These are phyloP conservation scores for Diaporthe sp. DNA, from an alignment of 2,329 filamentous ascomycete genomes.

Conservation along the genomic window DNA sequence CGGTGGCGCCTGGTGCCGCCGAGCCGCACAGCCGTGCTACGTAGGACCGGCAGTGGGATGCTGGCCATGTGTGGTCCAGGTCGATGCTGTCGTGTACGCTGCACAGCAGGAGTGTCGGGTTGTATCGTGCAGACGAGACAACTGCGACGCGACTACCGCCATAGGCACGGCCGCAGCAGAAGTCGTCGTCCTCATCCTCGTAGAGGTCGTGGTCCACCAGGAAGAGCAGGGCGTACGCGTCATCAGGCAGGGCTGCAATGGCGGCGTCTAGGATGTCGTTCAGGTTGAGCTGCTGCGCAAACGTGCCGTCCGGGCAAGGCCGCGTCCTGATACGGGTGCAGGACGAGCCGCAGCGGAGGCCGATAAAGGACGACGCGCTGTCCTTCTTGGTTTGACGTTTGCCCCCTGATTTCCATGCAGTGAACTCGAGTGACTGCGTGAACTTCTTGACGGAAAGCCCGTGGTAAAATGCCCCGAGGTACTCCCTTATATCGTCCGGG, in stretches of 20 bases:
- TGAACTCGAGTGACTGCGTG: slow-evolving; percentile 58
- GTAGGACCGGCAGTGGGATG: slow-evolving; percentile 70
- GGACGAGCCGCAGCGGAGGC: slow-evolving; percentile 53
- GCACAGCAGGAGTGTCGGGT: slow-evolving; percentile 58
- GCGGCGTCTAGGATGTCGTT: slow-evolving; percentile 72
- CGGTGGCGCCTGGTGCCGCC: not conserved
- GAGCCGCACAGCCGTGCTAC: slow-evolving; percentile 56
- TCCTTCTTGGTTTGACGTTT: slow-evolving; percentile 32
- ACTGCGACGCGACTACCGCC: slow-evolving; percentile 73
- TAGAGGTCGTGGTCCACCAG: slow-evolving; percentile 74
- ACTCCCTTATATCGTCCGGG: slow-evolving; percentile 50
- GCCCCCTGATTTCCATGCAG: slow-evolving; percentile 57
- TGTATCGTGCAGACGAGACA: slow-evolving; percentile 73
- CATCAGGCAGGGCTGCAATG: slow-evolving; percentile 64
- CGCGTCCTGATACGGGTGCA: slow-evolving; percentile 66
- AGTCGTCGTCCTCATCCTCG: slow-evolving; percentile 75
- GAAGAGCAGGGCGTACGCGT: slow-evolving; percentile 72
- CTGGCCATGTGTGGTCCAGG: slow-evolving; percentile 72
- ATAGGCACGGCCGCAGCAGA: slow-evolving; percentile 76
- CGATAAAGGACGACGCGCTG: slow-evolving; percentile 55
- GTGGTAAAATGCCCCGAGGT: slow-evolving; percentile 64
- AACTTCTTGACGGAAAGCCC: slow-evolving; percentile 64
- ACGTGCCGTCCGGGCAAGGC: slow-evolving; percentile 59
- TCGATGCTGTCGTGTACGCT: slow-evolving; percentile 56
- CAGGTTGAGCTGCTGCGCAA: slow-evolving; percentile 68